Base-by-base conservation (phyloP, 805 yeast genomes). In the Isabelozyma rhagii region DNA sequence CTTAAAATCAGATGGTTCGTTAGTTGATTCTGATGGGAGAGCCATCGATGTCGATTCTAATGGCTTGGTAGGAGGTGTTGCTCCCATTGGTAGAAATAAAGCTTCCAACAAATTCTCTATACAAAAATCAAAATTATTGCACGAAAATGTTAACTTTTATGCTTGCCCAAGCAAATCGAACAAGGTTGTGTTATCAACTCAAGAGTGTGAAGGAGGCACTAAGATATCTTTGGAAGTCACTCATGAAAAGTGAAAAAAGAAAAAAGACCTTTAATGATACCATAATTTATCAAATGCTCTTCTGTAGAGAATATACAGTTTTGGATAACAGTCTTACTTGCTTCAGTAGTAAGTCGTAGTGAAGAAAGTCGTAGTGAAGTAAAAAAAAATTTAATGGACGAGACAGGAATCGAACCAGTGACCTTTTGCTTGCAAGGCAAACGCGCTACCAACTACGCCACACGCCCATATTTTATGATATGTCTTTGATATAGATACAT, bases 391-490 rank as follows among this genome's bases (percentile, higher is more conserved):
- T 50, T 44, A 52, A 51, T 82, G 86, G 87, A 82, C 86, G 84
- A 79, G 84, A 79, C 81, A 78, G 87, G 87, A 82, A 68, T 82
- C 85, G 87, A 83, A 83, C 87, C 86, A 77, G 73, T 79, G 87
- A 81, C 87, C 87, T 83, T 77, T 76, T 74, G 80, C 87, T 79
- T 82, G 87, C 87, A 81, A 82, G 83, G 87, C 83, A 77, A 75
- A 77, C 86, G 87, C 86, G 85, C 86, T 82, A 82, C 87, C 87
- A 82, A 81, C 87, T 82, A 79, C 86, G 86, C 87, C 84, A 82
- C 84, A 79, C 84, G 86, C 87, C 87, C 45, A 28, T 28, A 31
- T 31, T 8, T 31, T 31, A 21, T 21, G 25, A 21, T n/a, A n/a
- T n/a, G n/a, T n/a, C n/a, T n/a, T n/a, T n/a, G n/a, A n/a, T n/a